phyloP scores from a whole-genome alignment of 1,284 basidiomycete genomes.

The Takashimella koratensis region DNA sequence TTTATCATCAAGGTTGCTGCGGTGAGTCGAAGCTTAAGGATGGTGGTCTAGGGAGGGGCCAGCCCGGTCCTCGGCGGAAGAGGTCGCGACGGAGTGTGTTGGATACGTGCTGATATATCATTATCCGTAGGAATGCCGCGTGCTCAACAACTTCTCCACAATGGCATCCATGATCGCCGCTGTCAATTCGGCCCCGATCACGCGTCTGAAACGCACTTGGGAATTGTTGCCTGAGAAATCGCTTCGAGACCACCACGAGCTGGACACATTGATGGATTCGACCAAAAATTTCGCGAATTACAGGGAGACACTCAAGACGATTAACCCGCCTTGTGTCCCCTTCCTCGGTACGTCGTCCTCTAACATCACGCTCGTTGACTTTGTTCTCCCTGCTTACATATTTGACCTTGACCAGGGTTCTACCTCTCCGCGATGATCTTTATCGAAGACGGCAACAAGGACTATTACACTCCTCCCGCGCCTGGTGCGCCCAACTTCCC shows the following conservation, averaged over 20 bases:
- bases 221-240: slow-evolving; percentile 50
- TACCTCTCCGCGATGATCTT: slow-evolving; percentile 94
- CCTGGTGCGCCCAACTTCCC: slow-evolving; percentile 3
- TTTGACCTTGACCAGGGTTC: slow-evolving; percentile 60
- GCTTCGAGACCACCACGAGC: slow-evolving; percentile 52
- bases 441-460: slow-evolving; percentile 96
- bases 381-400: neutral
- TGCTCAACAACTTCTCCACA: slow-evolving; percentile 92
- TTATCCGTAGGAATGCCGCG: slow-evolving; percentile 68
- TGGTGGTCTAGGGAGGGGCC: too few species aligned
- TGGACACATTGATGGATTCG: slow-evolving; percentile 82
- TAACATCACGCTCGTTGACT: neutral
- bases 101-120: too few species aligned
- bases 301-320: slow-evolving; percentile 74
- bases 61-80: neutral
- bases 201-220: slow-evolving; percentile 89
- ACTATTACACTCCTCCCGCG: slow-evolving; percentile 47
- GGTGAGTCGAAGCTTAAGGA: too few species aligned
- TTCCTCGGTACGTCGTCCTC: slow-evolving; percentile 71
- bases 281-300: slow-evolving; percentile 93
- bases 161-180: slow-evolving; percentile 96
- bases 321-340: slow-evolving; percentile 92
- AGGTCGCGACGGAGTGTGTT: too few species aligned
- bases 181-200: slow-evolving; percentile 87
- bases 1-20: slow-evolving; percentile 86